A percentile compares a stretch with the other conserved stretches of the same genome.
phyloP scores from a whole-genome alignment of 352 stramenopile species.

The Globisporangium canariense region DNA sequence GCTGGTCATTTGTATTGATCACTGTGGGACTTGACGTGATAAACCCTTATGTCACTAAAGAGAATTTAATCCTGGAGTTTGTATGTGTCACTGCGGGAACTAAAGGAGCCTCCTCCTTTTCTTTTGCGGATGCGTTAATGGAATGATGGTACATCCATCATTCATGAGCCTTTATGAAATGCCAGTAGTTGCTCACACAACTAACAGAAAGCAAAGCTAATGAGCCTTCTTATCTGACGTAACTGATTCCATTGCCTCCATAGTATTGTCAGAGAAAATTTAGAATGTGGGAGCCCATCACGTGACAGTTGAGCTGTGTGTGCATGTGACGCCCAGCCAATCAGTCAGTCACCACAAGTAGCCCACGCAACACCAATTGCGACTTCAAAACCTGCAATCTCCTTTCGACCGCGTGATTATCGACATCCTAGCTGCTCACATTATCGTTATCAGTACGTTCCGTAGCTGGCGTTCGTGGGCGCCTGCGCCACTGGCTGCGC shows the following conservation, averaged over 20 bases:
- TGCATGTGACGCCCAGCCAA: neutral
- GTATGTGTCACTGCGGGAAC: neutral
- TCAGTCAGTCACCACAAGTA: neutral
- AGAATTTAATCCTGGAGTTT: neutral
- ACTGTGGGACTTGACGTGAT: neutral
- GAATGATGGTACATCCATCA: neutral
- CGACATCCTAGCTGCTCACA: neutral
- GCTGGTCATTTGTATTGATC: neutral
- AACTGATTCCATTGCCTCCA: no score
- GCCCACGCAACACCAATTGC: neutral
- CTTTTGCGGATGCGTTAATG: neutral
- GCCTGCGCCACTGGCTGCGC: slow-evolving; percentile 1
- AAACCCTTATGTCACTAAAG: neutral
- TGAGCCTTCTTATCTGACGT: neutral
- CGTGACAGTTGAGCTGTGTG: neutral
- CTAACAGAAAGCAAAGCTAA: no score
- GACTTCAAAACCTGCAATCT: slow-evolving; percentile 2
- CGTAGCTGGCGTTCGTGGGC: slow-evolving; percentile 10
- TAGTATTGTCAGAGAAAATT: neutral
- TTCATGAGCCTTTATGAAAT: neutral
- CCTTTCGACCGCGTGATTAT: neutral
- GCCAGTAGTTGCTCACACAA: neutral
- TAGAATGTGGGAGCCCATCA: neutral
- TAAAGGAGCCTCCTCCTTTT: neutral
- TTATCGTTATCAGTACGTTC: slow-evolving; percentile 8